Conservation (phyloP, 345 rosid genomes). For the Corchorus capsularis region DNA sequence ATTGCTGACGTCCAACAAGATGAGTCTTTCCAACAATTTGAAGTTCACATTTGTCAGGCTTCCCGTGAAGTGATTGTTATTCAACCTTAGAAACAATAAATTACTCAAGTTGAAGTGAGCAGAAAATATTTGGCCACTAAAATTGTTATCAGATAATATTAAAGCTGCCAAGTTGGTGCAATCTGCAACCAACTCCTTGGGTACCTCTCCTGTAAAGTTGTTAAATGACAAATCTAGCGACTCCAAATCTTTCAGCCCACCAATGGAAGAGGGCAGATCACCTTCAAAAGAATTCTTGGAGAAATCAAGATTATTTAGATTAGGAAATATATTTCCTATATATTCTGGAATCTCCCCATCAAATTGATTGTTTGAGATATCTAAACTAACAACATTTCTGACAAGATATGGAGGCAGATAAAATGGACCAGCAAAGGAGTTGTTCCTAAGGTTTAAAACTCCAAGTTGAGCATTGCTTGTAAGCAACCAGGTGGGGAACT, state of each 20-base stretch:
- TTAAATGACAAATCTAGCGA: background rate
- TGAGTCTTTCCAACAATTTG: too few species aligned
- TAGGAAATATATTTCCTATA: background rate
- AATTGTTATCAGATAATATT: background rate
- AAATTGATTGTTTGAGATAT: too few species aligned
- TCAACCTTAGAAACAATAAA: background rate
- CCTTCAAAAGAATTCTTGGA: background rate
- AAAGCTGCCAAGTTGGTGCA: background rate
- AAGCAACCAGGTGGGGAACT: too few species aligned
- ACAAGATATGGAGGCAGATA: too few species aligned
- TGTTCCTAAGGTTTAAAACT: too few species aligned
- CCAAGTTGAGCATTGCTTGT: too few species aligned
- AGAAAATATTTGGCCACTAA: conserved; percentile 9
- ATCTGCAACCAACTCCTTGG: background rate
- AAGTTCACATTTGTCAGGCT: background rate
- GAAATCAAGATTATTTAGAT: background rate
- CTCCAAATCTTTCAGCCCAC: background rate
- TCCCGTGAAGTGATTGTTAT: background rate
- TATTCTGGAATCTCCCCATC: too few species aligned
- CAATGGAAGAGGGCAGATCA: background rate
- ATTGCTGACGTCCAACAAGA: background rate
- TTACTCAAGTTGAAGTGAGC: conserved; percentile 12
- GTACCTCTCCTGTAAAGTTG: background rate
- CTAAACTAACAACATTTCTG: too few species aligned
- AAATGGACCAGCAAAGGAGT: too few species aligned